phyloP scores from a whole-genome alignment of 305 asterid species.

The Solanum hybrid region DNA sequence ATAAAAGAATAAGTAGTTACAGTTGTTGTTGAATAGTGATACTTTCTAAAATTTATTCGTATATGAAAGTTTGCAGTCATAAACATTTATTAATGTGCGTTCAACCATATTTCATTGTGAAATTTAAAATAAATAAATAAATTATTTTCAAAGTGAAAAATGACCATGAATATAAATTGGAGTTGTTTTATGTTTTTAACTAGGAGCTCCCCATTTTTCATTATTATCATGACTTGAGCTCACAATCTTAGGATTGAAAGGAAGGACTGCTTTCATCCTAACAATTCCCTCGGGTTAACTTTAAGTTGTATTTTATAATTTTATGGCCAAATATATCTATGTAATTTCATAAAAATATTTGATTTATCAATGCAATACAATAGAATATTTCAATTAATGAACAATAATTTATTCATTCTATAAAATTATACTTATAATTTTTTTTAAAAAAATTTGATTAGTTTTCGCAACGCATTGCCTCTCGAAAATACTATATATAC shows the following conservation, averaged over 20 bases:
- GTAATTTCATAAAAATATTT: too few species aligned
- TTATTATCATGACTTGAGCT: neutral
- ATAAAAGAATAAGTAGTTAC: neutral
- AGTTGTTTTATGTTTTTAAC: too few species aligned
- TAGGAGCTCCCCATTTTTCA: neutral
- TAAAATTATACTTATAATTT: too few species aligned
- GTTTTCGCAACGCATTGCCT: neutral
- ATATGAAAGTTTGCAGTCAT: neutral
- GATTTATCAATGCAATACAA: neutral
- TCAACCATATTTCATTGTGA: neutral
- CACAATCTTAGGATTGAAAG: too few species aligned
- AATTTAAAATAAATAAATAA: neutral
- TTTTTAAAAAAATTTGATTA: neutral
- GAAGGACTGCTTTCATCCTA: too few species aligned
- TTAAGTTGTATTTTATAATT: too few species aligned
- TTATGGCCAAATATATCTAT: too few species aligned
- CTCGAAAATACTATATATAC: neutral
- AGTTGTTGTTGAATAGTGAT: neutral
- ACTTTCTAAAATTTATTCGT: neutral
- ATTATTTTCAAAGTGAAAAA: neutral
- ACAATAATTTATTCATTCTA: neutral
- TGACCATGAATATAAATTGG: neutral
- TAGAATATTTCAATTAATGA: neutral
- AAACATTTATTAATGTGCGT: neutral
- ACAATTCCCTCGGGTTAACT: too few species aligned